These are phyloP conservation scores for Piloderma croceum DNA, from an alignment of 768 basidiomycete species.

Conservation along the genomic window DNA sequence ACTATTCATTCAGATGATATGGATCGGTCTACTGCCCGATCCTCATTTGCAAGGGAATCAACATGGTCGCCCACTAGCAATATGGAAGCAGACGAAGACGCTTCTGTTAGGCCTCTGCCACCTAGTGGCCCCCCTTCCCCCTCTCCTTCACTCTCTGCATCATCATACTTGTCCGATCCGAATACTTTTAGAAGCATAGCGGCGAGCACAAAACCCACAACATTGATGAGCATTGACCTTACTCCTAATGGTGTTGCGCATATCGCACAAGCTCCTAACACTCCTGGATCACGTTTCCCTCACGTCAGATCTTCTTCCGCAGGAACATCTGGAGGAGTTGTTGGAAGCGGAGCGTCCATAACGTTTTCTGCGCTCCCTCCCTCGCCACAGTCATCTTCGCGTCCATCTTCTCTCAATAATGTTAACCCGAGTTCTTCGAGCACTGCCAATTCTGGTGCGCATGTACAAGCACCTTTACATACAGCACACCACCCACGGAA, in stretches of 20 bases:
- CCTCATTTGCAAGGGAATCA: constrained; percentile 65
- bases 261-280: constrained; percentile 78
- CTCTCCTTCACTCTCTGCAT: constrained; percentile 77
- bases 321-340: constrained; percentile 39
- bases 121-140: constrained; percentile 87
- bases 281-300: constrained; percentile 51
- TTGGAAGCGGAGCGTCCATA: constrained; percentile 52
- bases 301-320: constrained; percentile 62
- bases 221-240: constrained; percentile 84
- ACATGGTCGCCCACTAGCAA: constrained; percentile 74
- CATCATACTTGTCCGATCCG: constrained; percentile 76
- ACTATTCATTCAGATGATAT: constrained; percentile 36
- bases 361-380: constrained; percentile 69
- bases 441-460: constrained; percentile 23
- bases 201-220: constrained; percentile 92
- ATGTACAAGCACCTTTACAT: constrained; percentile 80
- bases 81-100: constrained; percentile 89
- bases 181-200: constrained; percentile 78
- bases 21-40: constrained; percentile 47
- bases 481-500: constrained; percentile 91
- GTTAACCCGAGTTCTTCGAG: constrained; percentile 20
- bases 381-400: constrained; percentile 38
- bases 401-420: constrained; percentile 33
- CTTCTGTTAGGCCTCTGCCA: constrained; percentile 83
- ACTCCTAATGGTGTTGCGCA: constrained; percentile 80